These are phyloP conservation scores for Tritrichomonas foetus DNA, from an alignment of 208 protist species.

Conservation along the genomic window DNA sequence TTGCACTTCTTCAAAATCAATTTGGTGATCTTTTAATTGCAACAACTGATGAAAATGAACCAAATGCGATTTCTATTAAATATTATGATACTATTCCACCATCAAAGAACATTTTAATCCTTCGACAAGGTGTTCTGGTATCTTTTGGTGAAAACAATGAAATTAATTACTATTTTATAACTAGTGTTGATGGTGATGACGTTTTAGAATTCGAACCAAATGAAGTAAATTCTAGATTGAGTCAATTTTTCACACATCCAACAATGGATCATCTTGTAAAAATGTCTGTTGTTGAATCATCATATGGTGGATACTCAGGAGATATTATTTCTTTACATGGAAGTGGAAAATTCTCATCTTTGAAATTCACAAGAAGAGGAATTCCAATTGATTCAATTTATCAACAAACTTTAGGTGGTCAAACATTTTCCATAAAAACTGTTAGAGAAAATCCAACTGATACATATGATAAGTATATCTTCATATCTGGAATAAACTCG, in stretches of 20 bases:
- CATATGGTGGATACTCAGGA: neutral
- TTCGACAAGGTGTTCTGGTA: neutral
- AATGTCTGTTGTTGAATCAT: neutral
- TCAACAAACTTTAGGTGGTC: neutral
- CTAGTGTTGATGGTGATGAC: neutral
- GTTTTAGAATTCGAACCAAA: neutral
- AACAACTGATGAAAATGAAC: neutral
- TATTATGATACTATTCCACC: neutral
- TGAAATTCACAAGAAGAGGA: conserved; percentile 30
- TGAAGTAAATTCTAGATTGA: neutral
- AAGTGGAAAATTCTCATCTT: neutral
- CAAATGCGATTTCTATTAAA: neutral
- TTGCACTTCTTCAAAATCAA: neutral
- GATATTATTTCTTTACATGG: conserved; percentile 10
- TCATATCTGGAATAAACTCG: neutral
- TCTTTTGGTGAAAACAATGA: neutral
- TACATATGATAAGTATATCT: neutral
- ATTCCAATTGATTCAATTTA: neutral
- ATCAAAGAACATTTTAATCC: neutral
- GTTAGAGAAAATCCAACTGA: neutral
- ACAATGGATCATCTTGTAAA: neutral
- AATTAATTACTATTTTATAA: neutral
- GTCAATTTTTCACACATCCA: neutral
- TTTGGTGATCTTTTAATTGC: neutral
- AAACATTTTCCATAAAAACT: neutral